Evolutionary conservation across 768 basidiomycete genomes (phyloP).

Genomic region (Saitozyma sp.): DNA sequence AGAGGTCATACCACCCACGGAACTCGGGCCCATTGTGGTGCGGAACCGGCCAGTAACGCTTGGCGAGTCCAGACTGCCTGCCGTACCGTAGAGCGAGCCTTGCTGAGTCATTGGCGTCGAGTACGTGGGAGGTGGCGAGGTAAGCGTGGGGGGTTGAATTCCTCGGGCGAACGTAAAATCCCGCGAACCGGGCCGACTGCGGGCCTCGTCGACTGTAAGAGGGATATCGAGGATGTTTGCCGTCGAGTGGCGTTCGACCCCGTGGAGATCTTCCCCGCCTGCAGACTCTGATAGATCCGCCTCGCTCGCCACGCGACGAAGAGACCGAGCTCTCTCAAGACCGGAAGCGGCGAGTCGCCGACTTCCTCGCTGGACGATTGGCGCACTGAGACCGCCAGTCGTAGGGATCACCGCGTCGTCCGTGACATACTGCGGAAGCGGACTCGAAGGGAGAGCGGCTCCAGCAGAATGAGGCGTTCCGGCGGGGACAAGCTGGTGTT

Average conservation of each 20-base stretch:
- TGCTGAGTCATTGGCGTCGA: too few species aligned
- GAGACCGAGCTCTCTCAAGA: slow-evolving; percentile 26
- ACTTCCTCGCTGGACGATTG: slow-evolving; percentile 36
- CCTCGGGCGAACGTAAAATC: slow-evolving; percentile 47
- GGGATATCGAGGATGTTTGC: slow-evolving; percentile 14
- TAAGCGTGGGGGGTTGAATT: slow-evolving; percentile 29
- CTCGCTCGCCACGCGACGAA: slow-evolving; percentile 43
- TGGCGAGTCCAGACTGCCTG: too few species aligned
- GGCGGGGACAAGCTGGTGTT: slow-evolving; percentile 19
- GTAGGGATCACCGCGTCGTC: slow-evolving; percentile 46
- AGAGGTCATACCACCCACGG: too few species aligned
- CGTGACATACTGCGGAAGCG: slow-evolving; percentile 20
- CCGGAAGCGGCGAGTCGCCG: slow-evolving; percentile 37
- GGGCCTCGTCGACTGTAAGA: slow-evolving; percentile 32
- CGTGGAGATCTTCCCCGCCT: not conserved
- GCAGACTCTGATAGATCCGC: slow-evolving; percentile 34
- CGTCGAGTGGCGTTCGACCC: not conserved
- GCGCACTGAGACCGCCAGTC: slow-evolving; percentile 39
- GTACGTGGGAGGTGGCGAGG: slow-evolving; percentile 6
- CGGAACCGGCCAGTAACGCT: too few species aligned
- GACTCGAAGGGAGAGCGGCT: slow-evolving; percentile 1
- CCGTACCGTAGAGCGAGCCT: too few species aligned
- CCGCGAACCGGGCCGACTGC: slow-evolving; percentile 28
- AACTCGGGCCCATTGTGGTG: too few species aligned
- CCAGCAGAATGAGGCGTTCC: slow-evolving; percentile 5